These are phyloP conservation scores for Diaporthe citrichinensis DNA, from an alignment of 2,329 filamentous ascomycete species.

Conservation along the genomic window DNA sequence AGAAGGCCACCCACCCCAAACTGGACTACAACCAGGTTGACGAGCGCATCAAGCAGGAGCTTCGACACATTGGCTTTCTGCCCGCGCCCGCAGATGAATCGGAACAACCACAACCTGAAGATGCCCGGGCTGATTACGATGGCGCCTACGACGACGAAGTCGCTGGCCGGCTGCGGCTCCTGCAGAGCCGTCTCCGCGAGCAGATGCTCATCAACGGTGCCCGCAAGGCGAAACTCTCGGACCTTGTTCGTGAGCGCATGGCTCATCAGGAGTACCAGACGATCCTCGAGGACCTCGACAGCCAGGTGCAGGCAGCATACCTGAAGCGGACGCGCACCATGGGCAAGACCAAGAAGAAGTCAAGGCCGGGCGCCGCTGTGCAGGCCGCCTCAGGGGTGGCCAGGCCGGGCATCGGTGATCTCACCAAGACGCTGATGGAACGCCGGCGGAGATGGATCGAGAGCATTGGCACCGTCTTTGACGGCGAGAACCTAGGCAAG, in stretches of 20 bases:
- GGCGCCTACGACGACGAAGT: conserved; percentile 95
- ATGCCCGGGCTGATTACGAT: conserved; percentile 78
- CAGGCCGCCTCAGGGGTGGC: conserved; percentile 74
- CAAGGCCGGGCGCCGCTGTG: conserved; percentile 80
- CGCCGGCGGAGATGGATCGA: conserved; percentile 90
- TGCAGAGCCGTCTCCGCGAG: conserved; percentile 86
- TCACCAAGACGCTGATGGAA: conserved; percentile 94
- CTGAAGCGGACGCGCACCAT: conserved; percentile 95
- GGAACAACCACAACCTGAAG: conserved; percentile 37
- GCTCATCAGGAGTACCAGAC: conserved; percentile 97
- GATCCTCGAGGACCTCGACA: conserved; percentile 96
- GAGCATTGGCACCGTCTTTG: conserved; percentile 91
- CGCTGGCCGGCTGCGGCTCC: conserved; percentile 85
- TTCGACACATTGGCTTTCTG: conserved; percentile 91
- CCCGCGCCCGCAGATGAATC: conserved; percentile 57
- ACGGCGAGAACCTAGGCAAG: conserved; percentile 80
- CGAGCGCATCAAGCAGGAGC: conserved; percentile 90
- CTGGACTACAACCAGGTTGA: conserved; percentile 90
- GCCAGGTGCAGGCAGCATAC: conserved; percentile 94
- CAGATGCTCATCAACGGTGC: conserved; percentile 91
- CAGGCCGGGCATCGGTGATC: conserved; percentile 88
- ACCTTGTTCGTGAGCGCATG: conserved; percentile 92
- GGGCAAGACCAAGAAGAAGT: conserved; percentile 94
- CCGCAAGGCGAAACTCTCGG: conserved; percentile 87
- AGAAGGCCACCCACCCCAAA: conserved; percentile 80